Base-by-base conservation (phyloP, 495 filamentous ascomycete species). In the Antarctomyces pellizariae region DNA sequence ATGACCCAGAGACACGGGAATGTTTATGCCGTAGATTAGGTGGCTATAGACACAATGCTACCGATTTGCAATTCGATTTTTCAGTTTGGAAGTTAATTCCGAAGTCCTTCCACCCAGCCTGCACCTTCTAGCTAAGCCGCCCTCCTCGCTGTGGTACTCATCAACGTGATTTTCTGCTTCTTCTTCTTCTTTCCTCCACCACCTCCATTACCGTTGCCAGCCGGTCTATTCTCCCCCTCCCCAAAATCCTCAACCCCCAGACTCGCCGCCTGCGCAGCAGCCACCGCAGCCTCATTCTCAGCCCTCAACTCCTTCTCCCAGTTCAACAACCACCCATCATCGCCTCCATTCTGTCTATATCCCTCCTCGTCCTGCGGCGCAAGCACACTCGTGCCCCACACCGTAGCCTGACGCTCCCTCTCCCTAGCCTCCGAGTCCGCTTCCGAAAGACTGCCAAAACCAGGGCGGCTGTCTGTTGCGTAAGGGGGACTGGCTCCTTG, bases 131-230 rank as follows among this genome's bases (percentile, higher is more conserved):
- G n/a, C n/a, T n/a, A 75, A 28, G 72, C 72, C 5, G 64, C 72
- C 43, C 72, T 56, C 33, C 71, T 57, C 21, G 59, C 69, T 44
- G 64, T 76, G 18, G 82, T 92, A 32, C 76, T 82, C 82, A 92
- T 92, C 30, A 92, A 44, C 6, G 78, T 92, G 27, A 92, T 92
- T 57, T 89, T 86, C 53, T 89, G 82, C 28, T 64, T 68, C 52
- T 89, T 92, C 56, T 84, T 90, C 50, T 76, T 80, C 53, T 77
- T 82, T 28, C 58, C 57, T 25, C 51, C 51, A 4, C 43, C 47
- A 5, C 40, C 39, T 11, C 21, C 36, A 26, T 23, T 39, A 22
- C n/a, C n/a, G n/a, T n/a, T n/a, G n/a, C n/a, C n/a, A n/a, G n/a
- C n/a, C n/a, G n/a, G n/a, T n/a, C n/a, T n/a, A n/a, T n/a, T n/a